phyloP scores from a whole-genome alignment of 352 stramenopile species.

The Plasmopara halstedii region DNA sequence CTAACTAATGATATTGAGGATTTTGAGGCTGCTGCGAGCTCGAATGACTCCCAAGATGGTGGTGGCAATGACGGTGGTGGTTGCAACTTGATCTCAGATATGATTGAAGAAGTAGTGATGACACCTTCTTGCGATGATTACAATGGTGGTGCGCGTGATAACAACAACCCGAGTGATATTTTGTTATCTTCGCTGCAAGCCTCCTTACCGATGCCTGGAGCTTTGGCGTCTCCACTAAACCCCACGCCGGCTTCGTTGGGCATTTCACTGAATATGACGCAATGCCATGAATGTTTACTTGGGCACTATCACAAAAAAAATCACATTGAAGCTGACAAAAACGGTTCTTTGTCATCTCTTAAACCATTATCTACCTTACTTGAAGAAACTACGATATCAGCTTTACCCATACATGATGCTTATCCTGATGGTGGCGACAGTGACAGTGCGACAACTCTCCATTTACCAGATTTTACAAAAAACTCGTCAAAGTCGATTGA shows the following conservation, averaged over 20 bases:
- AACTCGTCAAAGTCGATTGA: background rate
- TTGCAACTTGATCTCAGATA: too few species aligned
- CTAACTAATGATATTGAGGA: background rate
- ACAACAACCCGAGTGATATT: background rate
- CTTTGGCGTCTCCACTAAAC: background rate
- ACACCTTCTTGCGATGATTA: slow-evolving; percentile 11
- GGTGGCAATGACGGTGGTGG: too few species aligned
- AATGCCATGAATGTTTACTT: background rate
- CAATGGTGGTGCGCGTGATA: slow-evolving; percentile 2
- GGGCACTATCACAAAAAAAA: slow-evolving; percentile 15
- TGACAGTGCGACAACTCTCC: background rate
- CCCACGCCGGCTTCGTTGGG: background rate
- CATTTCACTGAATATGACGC: background rate
- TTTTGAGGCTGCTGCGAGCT: background rate
- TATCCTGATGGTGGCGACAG: slow-evolving; percentile 3
- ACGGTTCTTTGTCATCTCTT: slow-evolving; percentile 13
- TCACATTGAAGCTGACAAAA: slow-evolving; percentile 1
- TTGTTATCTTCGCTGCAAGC: slow-evolving; percentile 9
- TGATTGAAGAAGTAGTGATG: background rate
- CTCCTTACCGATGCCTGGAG: slow-evolving; percentile 6
- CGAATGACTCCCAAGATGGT: slow-evolving; percentile 4
- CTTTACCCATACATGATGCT: background rate
- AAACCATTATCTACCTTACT: slow-evolving; percentile 16
- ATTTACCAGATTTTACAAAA: slow-evolving; percentile 14
- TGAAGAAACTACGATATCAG: background rate